Conservation (phyloP, 2,329 filamentous ascomycete species). For the Rutstroemia sp. region DNA sequence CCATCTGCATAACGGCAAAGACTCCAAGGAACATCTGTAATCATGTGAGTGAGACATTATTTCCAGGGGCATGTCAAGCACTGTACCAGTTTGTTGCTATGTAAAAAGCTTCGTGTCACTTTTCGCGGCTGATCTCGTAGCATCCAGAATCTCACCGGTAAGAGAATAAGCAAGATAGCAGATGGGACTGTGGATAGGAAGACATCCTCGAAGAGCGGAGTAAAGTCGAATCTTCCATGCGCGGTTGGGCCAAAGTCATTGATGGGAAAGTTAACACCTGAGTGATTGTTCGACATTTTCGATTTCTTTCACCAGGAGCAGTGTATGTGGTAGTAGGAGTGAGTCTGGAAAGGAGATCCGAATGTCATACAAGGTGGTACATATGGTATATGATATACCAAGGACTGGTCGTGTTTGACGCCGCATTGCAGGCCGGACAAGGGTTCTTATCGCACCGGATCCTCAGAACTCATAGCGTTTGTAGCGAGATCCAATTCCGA, state of each 20-base stretch:
- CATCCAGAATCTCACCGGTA: slow-evolving; percentile 15
- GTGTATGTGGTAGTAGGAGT: background rate
- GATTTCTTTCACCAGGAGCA: background rate
- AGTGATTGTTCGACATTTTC: slow-evolving; percentile 5
- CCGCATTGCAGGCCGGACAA: no score
- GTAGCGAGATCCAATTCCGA: background rate
- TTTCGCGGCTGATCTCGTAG: slow-evolving; percentile 17
- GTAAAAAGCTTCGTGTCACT: slow-evolving; percentile 16
- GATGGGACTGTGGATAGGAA: slow-evolving; percentile 20
- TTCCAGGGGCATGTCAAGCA: background rate
- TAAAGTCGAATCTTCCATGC: slow-evolving; percentile 23
- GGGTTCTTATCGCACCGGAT: background rate
- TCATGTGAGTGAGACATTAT: background rate
- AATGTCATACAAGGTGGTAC: background rate
- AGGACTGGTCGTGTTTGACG: background rate
- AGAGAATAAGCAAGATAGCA: slow-evolving; percentile 13
- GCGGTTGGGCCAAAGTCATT: slow-evolving; percentile 17
- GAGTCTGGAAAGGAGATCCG: background rate
- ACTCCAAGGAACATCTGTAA: slow-evolving; percentile 26
- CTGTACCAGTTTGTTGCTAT: slow-evolving; percentile 20
- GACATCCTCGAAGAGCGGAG: slow-evolving; percentile 19
- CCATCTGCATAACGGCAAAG: slow-evolving; percentile 17
- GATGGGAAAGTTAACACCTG: background rate
- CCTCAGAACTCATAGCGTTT: no score
- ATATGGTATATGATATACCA: background rate